These are phyloP conservation scores for Cryptococcus sp. DNA, from an alignment of 1,284 basidiomycete species.

Conservation along the genomic window DNA sequence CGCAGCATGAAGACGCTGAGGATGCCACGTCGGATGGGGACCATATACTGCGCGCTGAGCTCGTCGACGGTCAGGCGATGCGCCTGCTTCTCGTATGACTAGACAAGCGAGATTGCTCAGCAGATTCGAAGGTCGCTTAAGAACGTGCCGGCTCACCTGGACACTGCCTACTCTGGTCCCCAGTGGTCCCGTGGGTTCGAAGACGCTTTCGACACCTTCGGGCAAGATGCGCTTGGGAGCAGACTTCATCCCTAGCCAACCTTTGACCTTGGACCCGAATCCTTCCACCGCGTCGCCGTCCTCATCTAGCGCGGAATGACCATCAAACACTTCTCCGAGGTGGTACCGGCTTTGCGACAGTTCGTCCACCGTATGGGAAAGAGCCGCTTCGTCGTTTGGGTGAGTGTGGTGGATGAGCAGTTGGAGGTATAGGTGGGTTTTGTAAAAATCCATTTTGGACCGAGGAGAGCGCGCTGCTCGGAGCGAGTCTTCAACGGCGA, in stretches of 20 bases:
- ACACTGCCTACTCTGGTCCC: constrained; percentile 18
- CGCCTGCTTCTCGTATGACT: constrained; percentile 35
- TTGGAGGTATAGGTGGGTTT: constrained; percentile 52
- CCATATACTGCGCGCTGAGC: constrained; percentile 52
- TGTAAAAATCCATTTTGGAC: constrained; percentile 53
- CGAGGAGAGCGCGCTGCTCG: constrained; percentile 47
- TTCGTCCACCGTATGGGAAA: constrained; percentile 28
- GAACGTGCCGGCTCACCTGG: constrained; percentile 15
- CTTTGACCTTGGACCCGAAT: constrained; percentile 1
- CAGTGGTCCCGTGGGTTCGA: constrained; percentile 38
- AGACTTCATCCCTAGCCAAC: constrained; percentile 2
- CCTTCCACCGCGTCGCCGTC: not conserved
- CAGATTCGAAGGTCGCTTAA: not conserved
- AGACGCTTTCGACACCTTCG: constrained; percentile 51
- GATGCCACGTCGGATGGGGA: constrained; percentile 49
- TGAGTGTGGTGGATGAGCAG: constrained; percentile 51
- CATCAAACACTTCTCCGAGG: constrained; percentile 2
- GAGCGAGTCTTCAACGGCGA: constrained; percentile 53
- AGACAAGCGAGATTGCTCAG: not conserved
- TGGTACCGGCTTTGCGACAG: constrained; percentile 10
- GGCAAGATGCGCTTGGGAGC: constrained; percentile 35
- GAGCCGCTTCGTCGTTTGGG: constrained; percentile 29
- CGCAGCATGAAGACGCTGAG: constrained; percentile 51
- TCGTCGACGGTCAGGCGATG: constrained; percentile 50
- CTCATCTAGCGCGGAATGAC: not conserved